These are phyloP conservation scores for Sisymbrium altissimum DNA, from an alignment of 345 rosid genomes.

Conservation along the genomic window DNA sequence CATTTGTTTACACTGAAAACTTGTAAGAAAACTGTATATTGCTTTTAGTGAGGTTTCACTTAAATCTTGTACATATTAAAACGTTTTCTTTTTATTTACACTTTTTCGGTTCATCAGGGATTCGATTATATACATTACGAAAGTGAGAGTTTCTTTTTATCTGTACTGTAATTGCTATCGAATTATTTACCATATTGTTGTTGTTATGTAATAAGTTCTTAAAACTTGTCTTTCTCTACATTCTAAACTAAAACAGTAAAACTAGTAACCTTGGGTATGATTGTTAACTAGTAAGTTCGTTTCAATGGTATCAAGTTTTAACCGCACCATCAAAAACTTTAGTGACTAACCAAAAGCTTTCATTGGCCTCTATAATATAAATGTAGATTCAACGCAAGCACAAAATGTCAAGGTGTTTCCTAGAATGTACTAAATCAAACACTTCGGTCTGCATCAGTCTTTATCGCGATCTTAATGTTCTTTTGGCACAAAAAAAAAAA, in stretches of 20 bases:
- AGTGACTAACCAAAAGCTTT: not conserved
- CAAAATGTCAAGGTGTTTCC: conserved; percentile 1
- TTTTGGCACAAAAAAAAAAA: not conserved
- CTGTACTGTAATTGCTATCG: not conserved
- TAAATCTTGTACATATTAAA: conserved; percentile 15
- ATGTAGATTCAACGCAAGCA: not conserved
- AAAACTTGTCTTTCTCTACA: not conserved
- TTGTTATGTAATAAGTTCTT: not conserved
- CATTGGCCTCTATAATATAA: not conserved
- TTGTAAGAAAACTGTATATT: conserved; percentile 15
- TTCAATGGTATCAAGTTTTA: not conserved
- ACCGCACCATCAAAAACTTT: not conserved
- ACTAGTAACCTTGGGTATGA: too few relatives aligned
- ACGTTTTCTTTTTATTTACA: not conserved
- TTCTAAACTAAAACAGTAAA: too few relatives aligned
- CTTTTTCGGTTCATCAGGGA: not conserved
- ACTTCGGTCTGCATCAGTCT: conserved; percentile 16
- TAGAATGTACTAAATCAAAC: not conserved
- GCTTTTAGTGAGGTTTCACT: conserved; percentile 2
- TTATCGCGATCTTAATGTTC: not conserved
- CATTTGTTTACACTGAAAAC: not conserved
- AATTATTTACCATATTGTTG: not conserved
- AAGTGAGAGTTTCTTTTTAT: not conserved
- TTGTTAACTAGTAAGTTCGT: not conserved
- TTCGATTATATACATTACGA: not conserved